These are phyloP conservation scores for Daldinia loculata DNA, from an alignment of 495 filamentous ascomycete genomes.

Conservation along the genomic window DNA sequence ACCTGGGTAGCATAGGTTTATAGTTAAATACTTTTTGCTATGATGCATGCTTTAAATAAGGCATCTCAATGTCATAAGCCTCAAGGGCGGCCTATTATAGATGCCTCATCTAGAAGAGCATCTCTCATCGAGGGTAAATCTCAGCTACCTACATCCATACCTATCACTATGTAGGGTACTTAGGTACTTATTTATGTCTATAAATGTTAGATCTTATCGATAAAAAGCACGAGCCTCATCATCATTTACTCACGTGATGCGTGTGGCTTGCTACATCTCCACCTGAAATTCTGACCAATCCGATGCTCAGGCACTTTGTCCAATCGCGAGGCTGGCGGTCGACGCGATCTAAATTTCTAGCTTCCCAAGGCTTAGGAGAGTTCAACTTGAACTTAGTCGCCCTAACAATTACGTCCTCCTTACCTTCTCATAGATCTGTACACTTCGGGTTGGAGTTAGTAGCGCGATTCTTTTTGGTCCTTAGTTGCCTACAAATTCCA, in stretches of 20 bases:
- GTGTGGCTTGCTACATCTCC: neutral
- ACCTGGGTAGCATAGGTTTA: neutral
- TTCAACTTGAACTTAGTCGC: neutral
- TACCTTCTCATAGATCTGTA: slow-evolving; percentile 2
- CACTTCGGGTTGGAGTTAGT: neutral
- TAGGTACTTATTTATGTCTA: neutral
- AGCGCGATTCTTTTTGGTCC: neutral
- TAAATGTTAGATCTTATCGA: neutral
- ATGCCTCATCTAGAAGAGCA: neutral
- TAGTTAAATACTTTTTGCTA: neutral
- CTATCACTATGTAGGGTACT: neutral
- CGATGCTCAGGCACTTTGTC: neutral
- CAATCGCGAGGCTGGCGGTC: slow-evolving; percentile 36
- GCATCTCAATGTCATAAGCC: neutral
- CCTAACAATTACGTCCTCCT: neutral
- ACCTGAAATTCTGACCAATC: neutral
- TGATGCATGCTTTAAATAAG: neutral
- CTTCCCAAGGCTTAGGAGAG: slow-evolving; percentile 22
- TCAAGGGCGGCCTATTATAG: neutral
- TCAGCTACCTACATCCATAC: too few relatives aligned
- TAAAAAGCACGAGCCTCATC: neutral
- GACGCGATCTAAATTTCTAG: slow-evolving; percentile 32
- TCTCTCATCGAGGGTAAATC: neutral
- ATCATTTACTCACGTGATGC: neutral
- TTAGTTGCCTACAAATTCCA: neutral